A percentile compares a stretch with the other conserved stretches of the same genome.
phyloP scores from a whole-genome alignment of 2,329 filamentous ascomycete genomes.

The Botrytis squamosa region DNA sequence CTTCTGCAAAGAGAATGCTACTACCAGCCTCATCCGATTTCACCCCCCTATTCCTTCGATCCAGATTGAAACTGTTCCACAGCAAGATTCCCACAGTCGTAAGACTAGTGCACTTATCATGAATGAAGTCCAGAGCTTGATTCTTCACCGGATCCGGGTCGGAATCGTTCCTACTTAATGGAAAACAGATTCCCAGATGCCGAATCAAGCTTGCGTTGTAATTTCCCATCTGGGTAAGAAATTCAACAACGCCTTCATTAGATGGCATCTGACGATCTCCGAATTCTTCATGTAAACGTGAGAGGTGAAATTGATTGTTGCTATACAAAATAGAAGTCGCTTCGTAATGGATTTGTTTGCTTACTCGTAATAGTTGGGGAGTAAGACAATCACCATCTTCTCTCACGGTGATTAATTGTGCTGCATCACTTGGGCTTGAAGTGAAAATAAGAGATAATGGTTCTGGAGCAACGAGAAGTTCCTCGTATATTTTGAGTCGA shows the following conservation, averaged over 20 bases:
- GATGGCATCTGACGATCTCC: background rate
- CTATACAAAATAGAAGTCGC: background rate
- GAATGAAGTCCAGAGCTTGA: background rate
- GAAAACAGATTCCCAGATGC: background rate
- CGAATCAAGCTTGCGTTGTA: background rate
- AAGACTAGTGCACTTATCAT: background rate
- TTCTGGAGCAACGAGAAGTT: background rate
- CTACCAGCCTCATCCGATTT: background rate
- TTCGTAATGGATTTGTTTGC: background rate
- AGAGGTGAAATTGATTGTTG: background rate
- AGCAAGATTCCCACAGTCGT: background rate
- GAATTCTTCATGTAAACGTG: background rate
- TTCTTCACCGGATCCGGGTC: background rate
- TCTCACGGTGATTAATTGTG: background rate
- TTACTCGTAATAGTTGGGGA: background rate
- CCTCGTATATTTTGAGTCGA: background rate
- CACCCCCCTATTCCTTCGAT: background rate
- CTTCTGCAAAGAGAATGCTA: background rate
- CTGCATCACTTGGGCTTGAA: background rate
- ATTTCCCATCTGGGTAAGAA: background rate
- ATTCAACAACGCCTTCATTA: background rate
- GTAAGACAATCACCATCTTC: background rate
- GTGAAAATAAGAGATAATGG: background rate
- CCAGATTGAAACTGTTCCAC: background rate
- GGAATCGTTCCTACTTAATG: background rate